These are phyloP conservation scores for Trichosporon faecale DNA, from an alignment of 1,284 basidiomycete species.

Conservation along the genomic window DNA sequence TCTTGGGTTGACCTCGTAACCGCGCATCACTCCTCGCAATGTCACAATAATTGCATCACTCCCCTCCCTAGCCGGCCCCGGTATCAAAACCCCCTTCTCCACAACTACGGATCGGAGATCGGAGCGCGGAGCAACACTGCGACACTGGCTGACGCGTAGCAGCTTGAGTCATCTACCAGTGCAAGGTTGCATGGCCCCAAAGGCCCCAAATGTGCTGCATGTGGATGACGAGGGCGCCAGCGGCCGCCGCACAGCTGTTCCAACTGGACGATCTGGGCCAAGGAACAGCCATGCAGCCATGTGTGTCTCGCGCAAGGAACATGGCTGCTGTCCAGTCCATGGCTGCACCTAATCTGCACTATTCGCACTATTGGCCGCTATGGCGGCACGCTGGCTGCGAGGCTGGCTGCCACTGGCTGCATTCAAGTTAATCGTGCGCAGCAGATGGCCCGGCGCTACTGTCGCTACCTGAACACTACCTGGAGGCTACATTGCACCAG, in stretches of 20 bases:
- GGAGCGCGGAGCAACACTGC: neutral
- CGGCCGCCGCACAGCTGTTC: no score
- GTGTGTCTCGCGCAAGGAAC: neutral
- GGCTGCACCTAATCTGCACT: neutral
- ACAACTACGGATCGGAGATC: neutral
- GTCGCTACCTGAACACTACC: no score
- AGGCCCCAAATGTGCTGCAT: neutral
- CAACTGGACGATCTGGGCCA: neutral
- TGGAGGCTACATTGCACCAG: no score
- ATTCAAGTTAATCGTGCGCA: neutral
- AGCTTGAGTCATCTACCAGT: neutral
- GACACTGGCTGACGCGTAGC: neutral
- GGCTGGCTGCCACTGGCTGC: neutral
- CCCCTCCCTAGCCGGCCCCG: neutral
- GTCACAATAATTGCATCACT: constrained; percentile 3
- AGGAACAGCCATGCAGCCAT: neutral
- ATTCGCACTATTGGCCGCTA: no score
- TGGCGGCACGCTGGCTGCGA: no score
- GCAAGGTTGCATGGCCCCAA: neutral
- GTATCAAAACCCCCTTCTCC: neutral
- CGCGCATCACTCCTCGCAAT: neutral
- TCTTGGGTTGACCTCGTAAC: neutral
- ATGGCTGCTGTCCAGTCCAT: neutral
- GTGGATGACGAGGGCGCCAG: neutral
- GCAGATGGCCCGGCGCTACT: neutral